Evolutionary conservation across 306 rosid species (phyloP), one percentile per base, ranked within the genome.

Genomic region (Rubus idaeus): DNA sequence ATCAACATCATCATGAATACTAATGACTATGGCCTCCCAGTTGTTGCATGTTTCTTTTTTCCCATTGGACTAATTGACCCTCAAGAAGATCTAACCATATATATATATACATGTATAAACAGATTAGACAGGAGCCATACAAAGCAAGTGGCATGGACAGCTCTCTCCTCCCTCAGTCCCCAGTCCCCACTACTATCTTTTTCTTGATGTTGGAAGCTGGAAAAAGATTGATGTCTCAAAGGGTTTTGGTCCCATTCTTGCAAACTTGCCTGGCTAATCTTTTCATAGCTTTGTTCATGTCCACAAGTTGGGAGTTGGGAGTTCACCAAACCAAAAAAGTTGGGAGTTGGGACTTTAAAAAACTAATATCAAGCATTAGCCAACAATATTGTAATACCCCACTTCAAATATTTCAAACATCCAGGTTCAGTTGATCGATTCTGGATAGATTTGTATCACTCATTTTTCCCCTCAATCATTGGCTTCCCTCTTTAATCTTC

Each of bases 131-230:
- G 71, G 57, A 70, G 61, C 79, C 77, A 67, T 41, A 67, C 42
- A 44, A 67, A 79, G 66, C n/a, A 67, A 57, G 69, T 65, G 74
- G 57, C 52, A 17, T 67, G 23, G 76, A 37, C 72, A 67, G 76
- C 73, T 72, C 50, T 71, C 62, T 78, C 56, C 30, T 73, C 78
- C 56, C 11, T 82, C 70, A n/a, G 70, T 6, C 58, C 47, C 70
- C 70, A n/a, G 70, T 6, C 58, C 47, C 70, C 60, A 60, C 53
- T 50, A 5, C 23, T 44, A 70, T 79, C 71, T 56, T 64, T 78
- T 75, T 75, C 45, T 75, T 64, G 86, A 79, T 50, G 65, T 76
- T 77, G 47, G 80, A 66, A 20, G 68, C 26, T 76, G 68, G 67
- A 81, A 66, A 73, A 40, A 56, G 79, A 78, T 40, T 61, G 77